Evolutionary conservation across 768 basidiomycete species (phyloP).

Genomic region (Stropharia rugosoannulata): DNA sequence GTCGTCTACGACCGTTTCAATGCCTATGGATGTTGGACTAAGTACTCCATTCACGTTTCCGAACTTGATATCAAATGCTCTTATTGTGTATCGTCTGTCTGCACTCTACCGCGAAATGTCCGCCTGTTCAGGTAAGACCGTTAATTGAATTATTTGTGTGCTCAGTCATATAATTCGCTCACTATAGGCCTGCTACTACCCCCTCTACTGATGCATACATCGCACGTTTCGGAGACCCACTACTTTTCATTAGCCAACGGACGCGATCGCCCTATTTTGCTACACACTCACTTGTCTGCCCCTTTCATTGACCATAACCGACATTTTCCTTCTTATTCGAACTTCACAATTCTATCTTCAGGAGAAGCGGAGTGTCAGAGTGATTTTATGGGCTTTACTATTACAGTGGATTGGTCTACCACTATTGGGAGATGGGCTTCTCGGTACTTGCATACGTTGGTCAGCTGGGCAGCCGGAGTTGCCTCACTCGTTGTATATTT

Average conservation of each 20-base stretch:
- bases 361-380: conserved; percentile 47
- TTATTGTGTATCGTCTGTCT: conserved; percentile 63
- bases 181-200: conserved; percentile 50
- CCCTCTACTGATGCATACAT: conserved; percentile 67
- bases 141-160: not conserved
- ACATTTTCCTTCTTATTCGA: conserved; percentile 35
- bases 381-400: conserved; percentile 34
- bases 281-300: conserved; percentile 69
- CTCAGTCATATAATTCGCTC: conserved; percentile 7
- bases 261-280: conserved; percentile 38
- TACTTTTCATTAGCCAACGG: conserved; percentile 53
- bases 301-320: conserved; percentile 56
- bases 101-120: conserved; percentile 29
- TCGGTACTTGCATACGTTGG: conserved; percentile 71
- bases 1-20: conserved; percentile 28
- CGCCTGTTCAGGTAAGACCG: conserved; percentile 33
- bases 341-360: conserved; percentile 60
- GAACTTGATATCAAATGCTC: conserved; percentile 52
- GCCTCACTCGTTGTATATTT: conserved; percentile 56
- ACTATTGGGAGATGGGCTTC: conserved; percentile 70
- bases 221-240: conserved; percentile 61
- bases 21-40: conserved; percentile 33
- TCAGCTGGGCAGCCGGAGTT: conserved; percentile 77
- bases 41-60: conserved; percentile 51
- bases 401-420: conserved; percentile 70